Percentiles rank a stretch among this genome's conserved stretches.
Evolutionary conservation across 192 early-diverging fungal genomes (phyloP).

Genomic region (Mortierella alpina): DNA sequence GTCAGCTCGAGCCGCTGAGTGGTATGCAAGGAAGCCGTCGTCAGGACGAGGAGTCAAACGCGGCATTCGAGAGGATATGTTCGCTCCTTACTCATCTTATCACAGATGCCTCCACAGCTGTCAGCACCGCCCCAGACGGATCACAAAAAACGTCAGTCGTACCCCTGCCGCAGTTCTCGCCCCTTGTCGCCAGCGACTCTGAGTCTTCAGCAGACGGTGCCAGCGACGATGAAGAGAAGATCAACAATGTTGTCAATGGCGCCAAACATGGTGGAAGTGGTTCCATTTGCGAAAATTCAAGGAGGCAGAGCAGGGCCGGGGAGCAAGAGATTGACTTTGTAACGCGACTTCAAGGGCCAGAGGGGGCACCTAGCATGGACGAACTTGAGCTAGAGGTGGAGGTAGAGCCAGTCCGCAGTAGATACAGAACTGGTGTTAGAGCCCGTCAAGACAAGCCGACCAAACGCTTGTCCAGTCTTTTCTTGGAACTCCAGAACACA

Average conservation of each 20-base stretch:
- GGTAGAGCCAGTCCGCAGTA: neutral
- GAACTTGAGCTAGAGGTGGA: slow-evolving; percentile 16
- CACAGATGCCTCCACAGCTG: slow-evolving; percentile 54
- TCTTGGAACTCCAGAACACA: slow-evolving; percentile 46
- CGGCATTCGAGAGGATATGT: slow-evolving; percentile 45
- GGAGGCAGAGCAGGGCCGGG: too few relatives aligned
- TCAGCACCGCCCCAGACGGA: slow-evolving; percentile 44
- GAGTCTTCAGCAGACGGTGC: slow-evolving; percentile 12
- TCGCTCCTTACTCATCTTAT: slow-evolving; percentile 37
- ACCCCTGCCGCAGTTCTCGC: slow-evolving; percentile 30
- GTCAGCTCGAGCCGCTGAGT: slow-evolving; percentile 35
- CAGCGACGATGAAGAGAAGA: neutral
- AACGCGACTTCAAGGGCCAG: slow-evolving; percentile 13
- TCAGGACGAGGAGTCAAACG: slow-evolving; percentile 28
- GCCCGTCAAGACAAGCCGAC: slow-evolving; percentile 12
- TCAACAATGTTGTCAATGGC: too few relatives aligned
- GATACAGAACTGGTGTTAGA: slow-evolving; percentile 13
- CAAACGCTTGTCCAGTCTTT: slow-evolving; percentile 38
- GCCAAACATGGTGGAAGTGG: neutral
- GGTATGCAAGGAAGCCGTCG: slow-evolving; percentile 5
- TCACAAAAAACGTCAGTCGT: slow-evolving; percentile 27
- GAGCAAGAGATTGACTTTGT: slow-evolving; percentile 4
- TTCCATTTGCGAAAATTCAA: too few relatives aligned
- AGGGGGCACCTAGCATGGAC: neutral
- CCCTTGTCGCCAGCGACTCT: slow-evolving; percentile 29